Evolutionary conservation across 2,329 filamentous ascomycete species (phyloP), one percentile per base, ranked within the genome.

Genomic region (Cryoendolithus antarcticus): DNA sequence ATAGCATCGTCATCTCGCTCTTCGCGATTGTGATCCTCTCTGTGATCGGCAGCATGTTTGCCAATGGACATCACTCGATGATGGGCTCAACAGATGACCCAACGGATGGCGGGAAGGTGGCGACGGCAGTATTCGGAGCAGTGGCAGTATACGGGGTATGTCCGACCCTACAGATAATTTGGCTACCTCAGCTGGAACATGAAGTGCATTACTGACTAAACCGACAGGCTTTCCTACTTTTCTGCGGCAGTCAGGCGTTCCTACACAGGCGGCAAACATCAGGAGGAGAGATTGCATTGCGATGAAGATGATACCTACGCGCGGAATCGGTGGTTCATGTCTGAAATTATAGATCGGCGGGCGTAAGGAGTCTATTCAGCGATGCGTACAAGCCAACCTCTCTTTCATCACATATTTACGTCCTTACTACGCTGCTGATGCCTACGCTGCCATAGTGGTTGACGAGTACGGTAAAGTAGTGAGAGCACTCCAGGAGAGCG

Each of bases 121-220:
- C 89, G 4, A 76, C 72, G 19, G 89, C 86, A 21, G 80, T 95
- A 39, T 95, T 94, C 55, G 79, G 78, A 19, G 85, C 89, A 32
- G 88, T 96, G 32, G 69, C 86, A 38, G 80, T 96, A 57, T 96
- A 96, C 59, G 75, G 72, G 50, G 89, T 95, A 79, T 49, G 84
- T 76, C 38, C 24, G 9, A 34, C 15, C 15, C 15, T 19, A 38
- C 32, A 36, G 19, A 15, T 21, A 2, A 13, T 19, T 19, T 19
- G 15, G 15, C 15, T 19, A 19, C 15, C 15, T 19, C 15, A 19
- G 15, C 15, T 19, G 15, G 15, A 19, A 19, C 15, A 19, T 19
- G 15, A 19, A 19, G 15, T 19, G 15, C 15, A 19, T 19, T 19
- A 19, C 15, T 19, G 15, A 19, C 15, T 19, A 5, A 19, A 19